These are phyloP conservation scores for Annulohypoxylon truncatum DNA, from an alignment of 2,329 filamentous ascomycete genomes.

Conservation along the genomic window DNA sequence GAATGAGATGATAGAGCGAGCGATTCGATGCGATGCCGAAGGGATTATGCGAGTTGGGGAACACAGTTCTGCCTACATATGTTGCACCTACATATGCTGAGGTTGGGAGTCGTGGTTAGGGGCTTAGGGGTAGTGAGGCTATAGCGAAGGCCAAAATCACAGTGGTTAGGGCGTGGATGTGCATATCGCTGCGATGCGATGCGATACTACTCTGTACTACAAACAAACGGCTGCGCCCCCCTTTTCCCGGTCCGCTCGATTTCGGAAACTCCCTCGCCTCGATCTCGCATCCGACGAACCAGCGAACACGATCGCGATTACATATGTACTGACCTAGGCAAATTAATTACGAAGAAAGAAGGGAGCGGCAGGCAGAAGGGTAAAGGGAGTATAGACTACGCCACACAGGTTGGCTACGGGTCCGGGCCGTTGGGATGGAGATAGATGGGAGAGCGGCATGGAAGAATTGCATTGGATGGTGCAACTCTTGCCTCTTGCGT, in stretches of 20 bases:
- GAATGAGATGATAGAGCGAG: slow-evolving; percentile 57
- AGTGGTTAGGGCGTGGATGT: slow-evolving; percentile 4
- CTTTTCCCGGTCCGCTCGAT: slow-evolving; percentile 3
- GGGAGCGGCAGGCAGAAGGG: not conserved
- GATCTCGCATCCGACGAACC: slow-evolving; percentile 10
- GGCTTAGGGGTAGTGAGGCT: slow-evolving; percentile 15
- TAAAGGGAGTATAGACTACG: not conserved
- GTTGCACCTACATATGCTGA: no score
- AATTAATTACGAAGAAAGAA: slow-evolving; percentile 2
- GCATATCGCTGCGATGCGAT: slow-evolving; percentile 12
- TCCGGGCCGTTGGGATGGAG: not conserved
- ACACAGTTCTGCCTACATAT: slow-evolving; percentile 9
- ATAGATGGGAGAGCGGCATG: not conserved
- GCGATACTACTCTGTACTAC: not conserved
- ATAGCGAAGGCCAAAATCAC: slow-evolving; percentile 14
- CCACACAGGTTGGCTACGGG: slow-evolving; percentile 14
- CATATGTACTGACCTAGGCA: not conserved
- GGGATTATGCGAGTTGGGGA: no score
- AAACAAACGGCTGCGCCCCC: slow-evolving; percentile 22
- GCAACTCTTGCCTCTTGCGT: slow-evolving; percentile 26
- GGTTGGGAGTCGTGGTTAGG: slow-evolving; percentile 11
- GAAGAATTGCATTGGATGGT: slow-evolving; percentile 19
- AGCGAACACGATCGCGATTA: not conserved
- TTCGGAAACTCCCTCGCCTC: not conserved
- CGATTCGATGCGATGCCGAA: not conserved